Evolutionary conservation across 345 rosid species (phyloP), one percentile per base, ranked within the genome.

Genomic region (Acer saccharum): DNA sequence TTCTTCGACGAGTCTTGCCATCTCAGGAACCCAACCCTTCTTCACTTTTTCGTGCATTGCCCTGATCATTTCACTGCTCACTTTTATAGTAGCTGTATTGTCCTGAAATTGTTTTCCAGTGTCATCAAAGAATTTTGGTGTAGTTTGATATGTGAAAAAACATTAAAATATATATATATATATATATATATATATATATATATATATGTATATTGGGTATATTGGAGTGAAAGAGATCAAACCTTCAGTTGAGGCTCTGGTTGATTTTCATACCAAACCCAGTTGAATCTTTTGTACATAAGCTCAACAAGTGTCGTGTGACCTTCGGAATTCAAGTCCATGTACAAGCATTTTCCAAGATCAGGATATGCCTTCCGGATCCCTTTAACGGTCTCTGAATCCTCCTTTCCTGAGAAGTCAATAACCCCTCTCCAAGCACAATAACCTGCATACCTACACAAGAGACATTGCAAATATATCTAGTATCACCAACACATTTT

Each of bases 361-460:
- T 88, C 87, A 4, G 91, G 91, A 84, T 91, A 90, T 69, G 77
- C 81, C 60, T 72, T 87, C 75, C 84, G 76, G 46, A 92, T 84
- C 10, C 87, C 88, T 1, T 57, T 0, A 3, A 88, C 81, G 13
- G 79, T 82, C 65, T 89, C 89, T 10, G 88, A 86, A 68, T 79
- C 77, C 81, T 88, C 94, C 55, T 60, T 65, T 68, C 77, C 87
- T 3, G 91, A 80, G 78, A 89, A 92, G 65, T 92, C 88, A 52
- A 87, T 84, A 75, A 91, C 84, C 67, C 98, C 93, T 85, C 93
- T 89, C 97, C 93, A 91, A 11, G 93, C 93, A 75, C 93, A 90
- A 29, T 88, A 92, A 65, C 91, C 94, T 10, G 91, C 87, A 76
- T 94, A 91, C 88, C 96, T 91, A 68, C 77, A 58, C 39, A 66